Evolutionary conservation across 2,329 filamentous ascomycete species (phyloP).

Genomic region (Orbilia blumenaviensis): DNA sequence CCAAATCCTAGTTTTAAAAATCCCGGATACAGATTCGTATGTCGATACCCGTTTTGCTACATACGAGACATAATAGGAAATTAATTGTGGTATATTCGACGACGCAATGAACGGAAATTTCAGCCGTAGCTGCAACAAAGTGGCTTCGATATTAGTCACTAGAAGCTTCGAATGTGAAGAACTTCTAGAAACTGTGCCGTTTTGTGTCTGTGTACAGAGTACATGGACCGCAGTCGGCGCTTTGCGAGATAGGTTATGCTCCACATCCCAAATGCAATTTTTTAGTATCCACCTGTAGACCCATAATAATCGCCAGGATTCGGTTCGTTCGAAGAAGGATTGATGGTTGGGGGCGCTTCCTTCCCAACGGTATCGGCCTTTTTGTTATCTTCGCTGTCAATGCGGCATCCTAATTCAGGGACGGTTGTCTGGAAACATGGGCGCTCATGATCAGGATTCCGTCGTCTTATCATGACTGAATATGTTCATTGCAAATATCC

Average conservation of each 20-base stretch:
- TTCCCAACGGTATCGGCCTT: not conserved
- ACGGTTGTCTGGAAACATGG: not conserved
- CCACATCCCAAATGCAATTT: not conserved
- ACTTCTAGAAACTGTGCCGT: not conserved
- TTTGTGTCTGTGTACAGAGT: not conserved
- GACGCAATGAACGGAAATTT: not conserved
- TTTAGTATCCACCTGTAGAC: constrained; percentile 17
- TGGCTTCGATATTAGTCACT: not conserved
- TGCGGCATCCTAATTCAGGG: not conserved
- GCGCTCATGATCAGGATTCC: not conserved
- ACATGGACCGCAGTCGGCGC: not conserved
- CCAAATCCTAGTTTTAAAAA: not conserved
- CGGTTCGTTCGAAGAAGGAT: constrained; percentile 10
- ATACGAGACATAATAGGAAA: not conserved
- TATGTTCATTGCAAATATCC: not conserved
- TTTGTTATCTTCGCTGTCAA: not conserved
- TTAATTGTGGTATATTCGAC: not conserved
- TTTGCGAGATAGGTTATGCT: not conserved
- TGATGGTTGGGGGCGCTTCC: constrained; percentile 9
- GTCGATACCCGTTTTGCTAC: not conserved
- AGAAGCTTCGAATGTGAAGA: no score
- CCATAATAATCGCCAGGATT: constrained; percentile 18
- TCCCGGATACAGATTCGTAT: not conserved
- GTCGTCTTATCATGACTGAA: not conserved
- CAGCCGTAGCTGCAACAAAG: not conserved